phyloP scores from a whole-genome alignment of 495 filamentous ascomycete genomes.

The Penicillium silybi region DNA sequence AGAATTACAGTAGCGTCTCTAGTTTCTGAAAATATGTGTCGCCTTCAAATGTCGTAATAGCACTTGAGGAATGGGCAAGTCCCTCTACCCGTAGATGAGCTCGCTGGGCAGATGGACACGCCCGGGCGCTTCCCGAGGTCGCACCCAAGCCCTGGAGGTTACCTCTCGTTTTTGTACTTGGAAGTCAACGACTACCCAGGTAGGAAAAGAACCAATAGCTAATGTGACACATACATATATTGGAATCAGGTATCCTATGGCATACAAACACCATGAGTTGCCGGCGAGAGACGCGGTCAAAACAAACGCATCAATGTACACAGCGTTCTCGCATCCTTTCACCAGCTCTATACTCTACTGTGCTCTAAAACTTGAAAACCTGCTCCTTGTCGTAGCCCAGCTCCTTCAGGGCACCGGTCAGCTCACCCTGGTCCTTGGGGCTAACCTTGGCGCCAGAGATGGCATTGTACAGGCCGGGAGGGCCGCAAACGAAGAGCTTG shows the following conservation, averaged over 20 bases:
- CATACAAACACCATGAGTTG: neutral
- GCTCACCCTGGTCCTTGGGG: slow-evolving; percentile 88
- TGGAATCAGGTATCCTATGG: slow-evolving; percentile 2
- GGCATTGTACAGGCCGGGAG: slow-evolving; percentile 89
- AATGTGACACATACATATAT: neutral
- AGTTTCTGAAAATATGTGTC: no score
- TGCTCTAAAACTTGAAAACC: slow-evolving; percentile 90
- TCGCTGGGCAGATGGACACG: neutral
- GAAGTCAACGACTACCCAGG: neutral
- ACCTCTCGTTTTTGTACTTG: neutral
- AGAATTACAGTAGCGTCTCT: no score
- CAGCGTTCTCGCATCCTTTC: slow-evolving; percentile 1
- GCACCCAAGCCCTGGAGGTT: neutral
- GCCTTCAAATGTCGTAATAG: no score
- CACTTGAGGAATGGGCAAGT: neutral
- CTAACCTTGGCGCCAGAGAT: slow-evolving; percentile 85
- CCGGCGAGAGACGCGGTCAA: slow-evolving; percentile 4
- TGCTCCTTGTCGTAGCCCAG: slow-evolving; percentile 89
- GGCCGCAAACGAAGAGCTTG: slow-evolving; percentile 90
- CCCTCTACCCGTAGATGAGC: neutral
- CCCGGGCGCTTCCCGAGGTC: neutral
- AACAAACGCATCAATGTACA: slow-evolving; percentile 21
- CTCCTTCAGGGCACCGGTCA: slow-evolving; percentile 79
- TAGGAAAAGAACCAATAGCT: neutral
- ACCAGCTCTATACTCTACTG: slow-evolving; percentile 17